A percentile compares a stretch with the other conserved stretches of the same genome.
Conservation (phyloP, 1,139 yeast genomes). For the Hyphopichia burtonii region DNA sequence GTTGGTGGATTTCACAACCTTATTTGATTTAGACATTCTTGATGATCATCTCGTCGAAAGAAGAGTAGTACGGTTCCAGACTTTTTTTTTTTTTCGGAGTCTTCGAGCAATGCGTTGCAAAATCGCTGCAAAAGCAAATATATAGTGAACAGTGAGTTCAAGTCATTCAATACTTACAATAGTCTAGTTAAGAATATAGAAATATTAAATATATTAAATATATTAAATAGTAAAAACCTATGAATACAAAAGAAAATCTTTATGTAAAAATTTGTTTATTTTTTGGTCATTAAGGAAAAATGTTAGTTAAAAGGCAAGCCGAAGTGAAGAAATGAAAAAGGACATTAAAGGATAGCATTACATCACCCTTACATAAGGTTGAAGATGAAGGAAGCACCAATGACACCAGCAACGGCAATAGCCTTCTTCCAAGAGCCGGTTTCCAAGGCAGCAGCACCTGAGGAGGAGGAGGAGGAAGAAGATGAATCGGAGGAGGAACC, state of each 20-base stretch:
- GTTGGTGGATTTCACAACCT: background rate
- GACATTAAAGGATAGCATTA: background rate
- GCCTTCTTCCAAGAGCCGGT: constrained; percentile 42
- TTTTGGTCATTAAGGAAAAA: background rate
- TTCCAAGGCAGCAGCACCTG: constrained; percentile 16
- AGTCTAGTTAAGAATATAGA: no score
- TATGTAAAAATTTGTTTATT: background rate
- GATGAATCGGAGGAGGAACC: constrained; percentile 8
- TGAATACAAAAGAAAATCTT: background rate
- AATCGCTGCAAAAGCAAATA: background rate
- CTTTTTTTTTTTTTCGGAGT: no score
- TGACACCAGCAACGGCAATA: constrained; percentile 34
- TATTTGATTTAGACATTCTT: background rate
- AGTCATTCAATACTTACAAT: no score
- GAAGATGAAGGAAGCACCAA: constrained; percentile 38
- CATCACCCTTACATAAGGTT: constrained; percentile 25
- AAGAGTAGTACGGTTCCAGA: no score
- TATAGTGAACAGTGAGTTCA: no score
- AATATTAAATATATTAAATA: background rate
- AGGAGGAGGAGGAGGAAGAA: constrained; percentile 10
- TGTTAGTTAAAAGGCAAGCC: background rate
- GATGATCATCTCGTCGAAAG: background rate
- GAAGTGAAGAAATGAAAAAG: background rate
- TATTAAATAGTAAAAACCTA: background rate
- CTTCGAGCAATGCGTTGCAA: background rate